These are phyloP conservation scores for Rugonectria rugulosa DNA, from an alignment of 2,329 filamentous ascomycete genomes.

Conservation along the genomic window DNA sequence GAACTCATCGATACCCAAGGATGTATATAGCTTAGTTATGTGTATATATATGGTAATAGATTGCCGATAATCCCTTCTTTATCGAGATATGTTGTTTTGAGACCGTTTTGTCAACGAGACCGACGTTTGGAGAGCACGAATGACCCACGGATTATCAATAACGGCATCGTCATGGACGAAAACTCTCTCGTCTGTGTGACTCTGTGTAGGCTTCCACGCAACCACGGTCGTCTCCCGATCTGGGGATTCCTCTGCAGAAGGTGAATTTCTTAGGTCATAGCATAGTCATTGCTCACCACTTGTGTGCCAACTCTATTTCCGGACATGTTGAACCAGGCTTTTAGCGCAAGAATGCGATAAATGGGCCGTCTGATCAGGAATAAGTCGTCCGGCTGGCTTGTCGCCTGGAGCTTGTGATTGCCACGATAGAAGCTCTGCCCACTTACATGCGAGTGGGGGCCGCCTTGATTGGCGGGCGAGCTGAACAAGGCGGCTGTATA, in stretches of 20 bases:
- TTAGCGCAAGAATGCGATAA: background rate
- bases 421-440: constrained; percentile 21
- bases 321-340: background rate
- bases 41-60: no score
- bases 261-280: no score
- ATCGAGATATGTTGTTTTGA: background rate
- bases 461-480: constrained; percentile 27
- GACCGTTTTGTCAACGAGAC: no score
- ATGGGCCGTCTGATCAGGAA: constrained; percentile 12
- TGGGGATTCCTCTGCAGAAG: no score
- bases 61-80: constrained; percentile 11
- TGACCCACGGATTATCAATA: background rate
- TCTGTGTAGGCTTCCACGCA: no score
- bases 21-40: no score
- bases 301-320: background rate
- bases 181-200: no score
- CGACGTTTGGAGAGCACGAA: background rate
- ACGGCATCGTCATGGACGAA: constrained; percentile 13
- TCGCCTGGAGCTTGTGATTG: constrained; percentile 30
- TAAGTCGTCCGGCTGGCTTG: constrained; percentile 17
- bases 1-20: no score
- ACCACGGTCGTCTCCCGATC: no score
- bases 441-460: constrained; percentile 4
- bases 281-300: background rate
- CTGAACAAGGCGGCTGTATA: constrained; percentile 24